A percentile compares a stretch with the other conserved stretches of the same genome.
phyloP scores from a whole-genome alignment of 2,329 filamentous ascomycete species.

The Phyllosticta ampelicida region DNA sequence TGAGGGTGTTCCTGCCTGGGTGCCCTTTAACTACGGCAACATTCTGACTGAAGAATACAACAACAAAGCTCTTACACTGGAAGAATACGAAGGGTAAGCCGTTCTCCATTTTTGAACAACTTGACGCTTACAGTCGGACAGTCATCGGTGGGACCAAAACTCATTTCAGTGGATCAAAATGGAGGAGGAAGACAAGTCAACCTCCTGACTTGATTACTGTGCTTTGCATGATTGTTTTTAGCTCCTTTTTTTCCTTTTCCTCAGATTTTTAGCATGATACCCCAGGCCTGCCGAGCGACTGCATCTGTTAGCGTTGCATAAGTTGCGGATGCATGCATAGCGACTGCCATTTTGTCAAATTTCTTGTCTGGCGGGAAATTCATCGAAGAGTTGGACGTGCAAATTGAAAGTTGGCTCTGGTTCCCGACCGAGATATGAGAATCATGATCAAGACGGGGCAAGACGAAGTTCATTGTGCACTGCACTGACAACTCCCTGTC shows the following conservation, averaged over 20 bases:
- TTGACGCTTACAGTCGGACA: constrained; percentile 18
- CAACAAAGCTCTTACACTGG: constrained; percentile 47
- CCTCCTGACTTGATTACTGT: background rate
- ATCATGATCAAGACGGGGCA: no score
- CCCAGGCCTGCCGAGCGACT: background rate
- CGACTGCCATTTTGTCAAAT: background rate
- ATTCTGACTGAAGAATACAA: constrained; percentile 57
- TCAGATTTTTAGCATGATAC: constrained; percentile 9
- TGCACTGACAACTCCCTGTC: no score
- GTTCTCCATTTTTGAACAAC: background rate
- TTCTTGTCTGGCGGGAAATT: no score
- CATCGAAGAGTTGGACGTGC: no score
- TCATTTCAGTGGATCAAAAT: constrained; percentile 49
- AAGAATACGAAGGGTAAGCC: constrained; percentile 52
- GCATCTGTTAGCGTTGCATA: background rate
- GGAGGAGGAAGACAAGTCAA: background rate
- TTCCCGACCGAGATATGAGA: no score
- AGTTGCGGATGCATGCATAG: background rate
- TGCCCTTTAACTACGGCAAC: constrained; percentile 59
- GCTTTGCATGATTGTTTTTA: background rate
- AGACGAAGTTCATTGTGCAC: no score
- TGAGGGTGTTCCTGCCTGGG: constrained; percentile 58
- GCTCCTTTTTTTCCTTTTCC: background rate
- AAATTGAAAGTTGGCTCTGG: background rate
- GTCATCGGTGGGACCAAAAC: constrained; percentile 50